phyloP scores from a whole-genome alignment of 768 basidiomycete species.

The Serendipita indica region DNA sequence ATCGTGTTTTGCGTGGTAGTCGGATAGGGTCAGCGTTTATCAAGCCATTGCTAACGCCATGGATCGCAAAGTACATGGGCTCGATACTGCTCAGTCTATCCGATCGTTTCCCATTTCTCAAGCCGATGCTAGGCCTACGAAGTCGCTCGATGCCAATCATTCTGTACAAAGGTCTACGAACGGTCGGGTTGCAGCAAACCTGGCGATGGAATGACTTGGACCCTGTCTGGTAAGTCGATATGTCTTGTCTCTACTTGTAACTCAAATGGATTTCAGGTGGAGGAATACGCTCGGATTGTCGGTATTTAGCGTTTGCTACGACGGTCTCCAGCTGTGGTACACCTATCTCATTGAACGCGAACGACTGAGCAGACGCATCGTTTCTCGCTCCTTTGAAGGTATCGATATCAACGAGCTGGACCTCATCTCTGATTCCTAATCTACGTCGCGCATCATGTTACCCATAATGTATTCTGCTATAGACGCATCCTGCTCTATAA shows the following conservation, averaged over 20 bases:
- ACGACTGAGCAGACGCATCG: constrained; percentile 1
- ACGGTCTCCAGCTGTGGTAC: constrained; percentile 6
- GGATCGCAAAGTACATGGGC: constrained; percentile 2
- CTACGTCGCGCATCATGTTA: background rate
- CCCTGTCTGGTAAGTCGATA: constrained; percentile 5
- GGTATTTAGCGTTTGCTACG: background rate
- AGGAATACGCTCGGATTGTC: background rate
- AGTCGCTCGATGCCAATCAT: background rate
- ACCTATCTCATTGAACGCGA: constrained; percentile 4
- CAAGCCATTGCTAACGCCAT: background rate
- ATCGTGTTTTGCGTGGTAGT: background rate
- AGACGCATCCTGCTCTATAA: no score
- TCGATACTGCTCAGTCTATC: background rate
- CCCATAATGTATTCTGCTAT: no score
- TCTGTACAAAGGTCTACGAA: background rate
- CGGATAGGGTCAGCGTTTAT: background rate
- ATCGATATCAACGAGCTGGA: background rate
- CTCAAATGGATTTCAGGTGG: background rate
- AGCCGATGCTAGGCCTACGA: background rate
- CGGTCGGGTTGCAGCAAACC: background rate
- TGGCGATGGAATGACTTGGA: constrained; percentile 4
- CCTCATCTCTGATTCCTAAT: background rate
- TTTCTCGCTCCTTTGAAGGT: background rate
- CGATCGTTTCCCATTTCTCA: background rate
- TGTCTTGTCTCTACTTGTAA: background rate